Evolutionary conservation across 768 basidiomycete genomes (phyloP).

Genomic region (Trametes meyenii): DNA sequence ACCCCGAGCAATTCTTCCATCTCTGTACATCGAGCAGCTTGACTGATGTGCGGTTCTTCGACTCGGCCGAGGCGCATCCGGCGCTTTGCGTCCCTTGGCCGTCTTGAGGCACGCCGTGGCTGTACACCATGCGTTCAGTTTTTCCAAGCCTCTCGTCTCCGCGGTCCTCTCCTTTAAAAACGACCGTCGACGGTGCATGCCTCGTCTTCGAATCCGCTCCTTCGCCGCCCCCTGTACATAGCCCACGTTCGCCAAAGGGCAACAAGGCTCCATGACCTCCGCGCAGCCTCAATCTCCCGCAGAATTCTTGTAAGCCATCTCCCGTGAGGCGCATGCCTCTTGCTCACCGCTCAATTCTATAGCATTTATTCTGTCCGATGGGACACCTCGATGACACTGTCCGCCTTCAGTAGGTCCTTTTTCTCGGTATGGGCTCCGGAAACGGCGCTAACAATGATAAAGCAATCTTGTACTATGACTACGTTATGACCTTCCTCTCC

Average conservation of each 20-base stretch:
- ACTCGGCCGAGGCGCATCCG: not conserved
- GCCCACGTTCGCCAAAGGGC: too few species aligned
- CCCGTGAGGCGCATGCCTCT: not conserved
- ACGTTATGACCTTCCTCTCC: slow-evolving; percentile 44
- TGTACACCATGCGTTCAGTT: too few species aligned
- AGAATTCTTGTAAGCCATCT: not conserved
- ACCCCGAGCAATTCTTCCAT: not conserved
- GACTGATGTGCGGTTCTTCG: not conserved
- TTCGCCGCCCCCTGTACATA: too few species aligned
- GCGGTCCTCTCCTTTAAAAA: too few species aligned
- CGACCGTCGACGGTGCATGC: too few species aligned
- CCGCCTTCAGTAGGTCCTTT: slow-evolving; percentile 6
- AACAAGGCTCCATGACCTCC: too few species aligned
- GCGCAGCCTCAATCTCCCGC: not conserved
- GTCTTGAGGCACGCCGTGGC: too few species aligned
- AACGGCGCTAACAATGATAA: too few species aligned
- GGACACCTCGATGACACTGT: slow-evolving; percentile 9
- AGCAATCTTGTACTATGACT: slow-evolving; percentile 47
- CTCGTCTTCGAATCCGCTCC: too few species aligned
- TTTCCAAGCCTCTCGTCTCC: too few species aligned
- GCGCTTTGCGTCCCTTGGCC: too few species aligned
- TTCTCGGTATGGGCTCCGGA: too few species aligned
- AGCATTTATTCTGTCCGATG: slow-evolving; percentile 5
- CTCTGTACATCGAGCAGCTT: not conserved
- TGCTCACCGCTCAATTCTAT: not conserved